Conservation (phyloP, 2,329 filamentous ascomycete species). For the Bipolaris bicolor region DNA sequence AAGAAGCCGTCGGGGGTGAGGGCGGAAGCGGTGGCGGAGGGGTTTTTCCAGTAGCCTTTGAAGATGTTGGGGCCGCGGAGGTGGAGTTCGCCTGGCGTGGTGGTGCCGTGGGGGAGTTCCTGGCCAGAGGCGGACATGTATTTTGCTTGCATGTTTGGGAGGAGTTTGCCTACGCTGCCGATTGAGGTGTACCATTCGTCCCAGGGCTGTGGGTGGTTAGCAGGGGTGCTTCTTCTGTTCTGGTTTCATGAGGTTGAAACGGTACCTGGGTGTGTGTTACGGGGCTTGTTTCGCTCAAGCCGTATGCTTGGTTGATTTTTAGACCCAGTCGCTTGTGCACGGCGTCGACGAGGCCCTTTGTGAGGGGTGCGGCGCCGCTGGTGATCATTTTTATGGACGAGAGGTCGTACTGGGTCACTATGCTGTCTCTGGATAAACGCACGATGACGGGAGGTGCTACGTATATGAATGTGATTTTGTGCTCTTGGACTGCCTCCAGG, state of each 20-base stretch:
- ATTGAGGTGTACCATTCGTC: conserved; percentile 48
- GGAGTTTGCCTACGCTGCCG: conserved; percentile 76
- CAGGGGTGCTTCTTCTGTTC: no score
- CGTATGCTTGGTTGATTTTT: conserved; percentile 36
- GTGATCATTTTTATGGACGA: conserved; percentile 80
- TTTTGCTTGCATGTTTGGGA: conserved; percentile 80
- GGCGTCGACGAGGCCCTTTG: conserved; percentile 75
- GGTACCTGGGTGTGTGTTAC: conserved; percentile 36
- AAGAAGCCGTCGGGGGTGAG: conserved; percentile 72
- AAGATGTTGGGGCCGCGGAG: conserved; percentile 81
- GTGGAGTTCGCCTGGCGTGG: conserved; percentile 59
- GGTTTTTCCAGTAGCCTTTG: conserved; percentile 76
- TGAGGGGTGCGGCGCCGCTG: conserved; percentile 83
- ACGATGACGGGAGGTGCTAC: conserved; percentile 85
- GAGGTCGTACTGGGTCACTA: conserved; percentile 80
- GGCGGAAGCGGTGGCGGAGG: conserved; percentile 69
- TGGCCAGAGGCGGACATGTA: conserved; percentile 67
- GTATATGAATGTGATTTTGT: conserved; percentile 76
- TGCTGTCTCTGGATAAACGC: conserved; percentile 75
- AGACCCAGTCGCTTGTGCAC: conserved; percentile 72
- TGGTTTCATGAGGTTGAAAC: background rate
- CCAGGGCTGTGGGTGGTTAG: conserved; percentile 24
- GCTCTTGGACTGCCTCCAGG: conserved; percentile 74
- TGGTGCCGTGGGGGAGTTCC: conserved; percentile 66
- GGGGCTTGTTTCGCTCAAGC: conserved; percentile 33